phyloP scores from a whole-genome alignment of 2,329 filamentous ascomycete genomes.

The Grosmannia clavigera region DNA sequence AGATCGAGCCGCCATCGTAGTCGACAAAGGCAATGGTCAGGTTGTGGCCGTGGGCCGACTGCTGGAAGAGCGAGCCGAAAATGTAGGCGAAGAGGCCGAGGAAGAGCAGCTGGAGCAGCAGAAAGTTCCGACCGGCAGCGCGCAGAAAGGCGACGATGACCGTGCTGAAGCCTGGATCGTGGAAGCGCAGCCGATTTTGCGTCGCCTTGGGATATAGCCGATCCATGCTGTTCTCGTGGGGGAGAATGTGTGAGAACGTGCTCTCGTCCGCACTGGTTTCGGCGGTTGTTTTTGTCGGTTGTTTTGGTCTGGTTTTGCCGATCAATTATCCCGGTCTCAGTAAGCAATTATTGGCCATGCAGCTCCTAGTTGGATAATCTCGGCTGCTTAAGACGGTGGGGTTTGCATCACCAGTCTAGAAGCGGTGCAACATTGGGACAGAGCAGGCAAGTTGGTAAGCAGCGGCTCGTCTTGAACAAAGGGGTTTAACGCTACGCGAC shows the following conservation, averaged over 20 bases:
- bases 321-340: too few species aligned
- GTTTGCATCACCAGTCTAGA: too few species aligned
- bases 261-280: too few species aligned
- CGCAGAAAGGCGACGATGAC: background rate
- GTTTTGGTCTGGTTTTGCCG: too few species aligned
- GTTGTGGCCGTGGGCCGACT: slow-evolving; percentile 17
- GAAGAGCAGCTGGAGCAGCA: slow-evolving; percentile 23
- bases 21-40: slow-evolving; percentile 12
- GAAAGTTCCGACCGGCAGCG: slow-evolving; percentile 5
- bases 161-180: background rate
- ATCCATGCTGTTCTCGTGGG: background rate
- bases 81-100: slow-evolving; percentile 22
- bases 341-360: too few species aligned
- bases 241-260: background rate
- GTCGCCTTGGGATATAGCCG: slow-evolving; percentile 9
- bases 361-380: too few species aligned
- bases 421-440: too few species aligned
- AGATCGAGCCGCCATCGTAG: slow-evolving; percentile 17
- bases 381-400: too few species aligned
- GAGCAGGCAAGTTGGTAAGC: too few species aligned
- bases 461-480: too few species aligned
- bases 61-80: slow-evolving; percentile 24
- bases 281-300: too few species aligned
- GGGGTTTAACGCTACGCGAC: too few species aligned
- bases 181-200: background rate